These are phyloP conservation scores for Hymenochaete sp. DNA, from an alignment of 1,284 basidiomycete genomes.

Conservation along the genomic window DNA sequence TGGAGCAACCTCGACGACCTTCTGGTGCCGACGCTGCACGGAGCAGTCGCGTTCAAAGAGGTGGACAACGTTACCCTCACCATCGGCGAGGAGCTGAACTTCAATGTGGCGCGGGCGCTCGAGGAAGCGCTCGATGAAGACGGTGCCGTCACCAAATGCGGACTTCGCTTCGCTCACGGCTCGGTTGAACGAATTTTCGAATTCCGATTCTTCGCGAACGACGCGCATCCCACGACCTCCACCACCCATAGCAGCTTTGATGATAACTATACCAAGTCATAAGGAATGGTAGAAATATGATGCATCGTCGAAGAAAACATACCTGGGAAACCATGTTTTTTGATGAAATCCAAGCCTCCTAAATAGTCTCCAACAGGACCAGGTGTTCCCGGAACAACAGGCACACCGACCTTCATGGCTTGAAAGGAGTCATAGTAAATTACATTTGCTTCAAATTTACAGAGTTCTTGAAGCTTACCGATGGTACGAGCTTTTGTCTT, in stretches of 20 bases:
- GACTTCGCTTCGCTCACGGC: conserved; percentile 93
- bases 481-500: conserved; percentile 95
- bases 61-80: conserved; percentile 88
- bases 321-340: conserved; percentile 94
- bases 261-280: conserved; percentile 59
- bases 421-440: conserved; percentile 1
- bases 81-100: conserved; percentile 91
- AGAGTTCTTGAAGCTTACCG: conserved; percentile 37
- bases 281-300: not conserved
- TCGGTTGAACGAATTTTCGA: conserved; percentile 85
- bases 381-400: conserved; percentile 96
- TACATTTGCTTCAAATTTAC: not conserved
- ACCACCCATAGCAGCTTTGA: conserved; percentile 98
- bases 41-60: conserved; percentile 99
- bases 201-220: conserved; percentile 86
- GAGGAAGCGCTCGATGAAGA: conserved; percentile 97
- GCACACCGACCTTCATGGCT: conserved; percentile 86
- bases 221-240: conserved; percentile 99
- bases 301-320: conserved; percentile 18
- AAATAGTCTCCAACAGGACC: conserved; percentile 82
- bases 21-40: conserved; percentile 95
- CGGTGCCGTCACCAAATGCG: conserved; percentile 96
- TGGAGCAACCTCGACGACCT: conserved; percentile 98
- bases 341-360: conserved; percentile 83
- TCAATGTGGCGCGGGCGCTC: conserved; percentile 96